Evolutionary conservation across 2,329 filamentous ascomycete genomes (phyloP).

Genomic region (Sarocladiaceae sp.): DNA sequence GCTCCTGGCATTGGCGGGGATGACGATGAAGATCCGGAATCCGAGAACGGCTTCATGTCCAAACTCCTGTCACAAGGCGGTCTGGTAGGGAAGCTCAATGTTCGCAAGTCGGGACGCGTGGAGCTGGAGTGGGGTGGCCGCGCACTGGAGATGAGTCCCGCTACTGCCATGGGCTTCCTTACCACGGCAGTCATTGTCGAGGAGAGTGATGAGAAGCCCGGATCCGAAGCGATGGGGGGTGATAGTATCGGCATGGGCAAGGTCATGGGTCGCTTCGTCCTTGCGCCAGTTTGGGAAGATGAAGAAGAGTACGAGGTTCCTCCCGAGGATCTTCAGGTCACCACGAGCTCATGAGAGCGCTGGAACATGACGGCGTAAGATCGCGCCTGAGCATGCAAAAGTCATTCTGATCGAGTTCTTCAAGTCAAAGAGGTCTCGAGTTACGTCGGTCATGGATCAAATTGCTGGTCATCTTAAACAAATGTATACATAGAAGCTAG

Average conservation of each 20-base stretch:
- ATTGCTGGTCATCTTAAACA: too few relatives aligned
- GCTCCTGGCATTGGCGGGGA: slow-evolving; percentile 22
- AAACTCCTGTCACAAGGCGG: slow-evolving; percentile 46
- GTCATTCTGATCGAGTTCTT: too few relatives aligned
- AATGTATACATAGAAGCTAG: not conserved
- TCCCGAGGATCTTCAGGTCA: slow-evolving; percentile 25
- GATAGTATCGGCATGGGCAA: slow-evolving; percentile 58
- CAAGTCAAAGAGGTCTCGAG: too few relatives aligned
- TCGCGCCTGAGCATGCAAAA: too few relatives aligned
- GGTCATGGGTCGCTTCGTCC: slow-evolving; percentile 58
- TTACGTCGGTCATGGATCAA: too few relatives aligned
- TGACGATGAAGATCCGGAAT: slow-evolving; percentile 27
- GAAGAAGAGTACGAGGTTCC: slow-evolving; percentile 51
- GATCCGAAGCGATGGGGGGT: slow-evolving; percentile 37
- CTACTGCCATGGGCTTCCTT: slow-evolving; percentile 51
- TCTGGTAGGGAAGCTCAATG: slow-evolving; percentile 55
- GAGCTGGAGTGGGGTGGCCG: slow-evolving; percentile 61
- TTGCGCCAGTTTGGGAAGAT: slow-evolving; percentile 55
- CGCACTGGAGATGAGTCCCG: slow-evolving; percentile 46
- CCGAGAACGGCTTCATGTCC: slow-evolving; percentile 29
- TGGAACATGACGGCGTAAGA: too few relatives aligned
- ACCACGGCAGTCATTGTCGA: slow-evolving; percentile 58
- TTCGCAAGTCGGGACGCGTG: slow-evolving; percentile 58
- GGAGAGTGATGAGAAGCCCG: slow-evolving; percentile 49
- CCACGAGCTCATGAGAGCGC: not conserved